phyloP scores from a whole-genome alignment of 257 asterid genomes.

The Rauvolfia tetraphylla region DNA sequence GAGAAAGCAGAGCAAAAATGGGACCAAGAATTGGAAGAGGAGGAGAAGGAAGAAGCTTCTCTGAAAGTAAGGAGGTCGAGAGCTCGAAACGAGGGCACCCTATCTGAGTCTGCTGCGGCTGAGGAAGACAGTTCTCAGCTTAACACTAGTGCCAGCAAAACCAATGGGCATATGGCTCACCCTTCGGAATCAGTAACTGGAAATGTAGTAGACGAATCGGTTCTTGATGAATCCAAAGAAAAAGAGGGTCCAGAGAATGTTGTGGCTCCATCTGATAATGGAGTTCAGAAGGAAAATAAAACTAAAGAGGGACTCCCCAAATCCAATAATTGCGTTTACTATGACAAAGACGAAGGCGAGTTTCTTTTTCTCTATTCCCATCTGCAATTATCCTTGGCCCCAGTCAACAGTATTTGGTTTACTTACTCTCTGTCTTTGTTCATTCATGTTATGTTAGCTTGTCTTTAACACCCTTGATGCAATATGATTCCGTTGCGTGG shows the following conservation, averaged over 20 bases:
- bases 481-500: slow-evolving; percentile 16
- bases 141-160: slow-evolving; percentile 17
- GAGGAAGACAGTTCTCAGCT: not conserved
- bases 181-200: slow-evolving; percentile 8
- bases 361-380: not conserved
- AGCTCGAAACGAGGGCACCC: slow-evolving; percentile 1
- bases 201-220: slow-evolving; percentile 29
- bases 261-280: slow-evolving; percentile 16
- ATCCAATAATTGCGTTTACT: slow-evolving; percentile 43
- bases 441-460: slow-evolving; percentile 4
- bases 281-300: slow-evolving; percentile 27
- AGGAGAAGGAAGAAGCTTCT: slow-evolving; percentile 34
- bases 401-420: not conserved
- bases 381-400: not conserved
- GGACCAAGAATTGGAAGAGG: slow-evolving; percentile 24
- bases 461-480: not conserved
- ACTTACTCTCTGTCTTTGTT: not conserved
- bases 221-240: slow-evolving; percentile 17
- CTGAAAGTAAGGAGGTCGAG: slow-evolving; percentile 42
- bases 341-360: slow-evolving; percentile 56
- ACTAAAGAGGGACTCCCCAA: slow-evolving; percentile 28
- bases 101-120: not conserved
- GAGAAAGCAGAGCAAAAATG: slow-evolving; percentile 39
- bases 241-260: slow-evolving; percentile 6
- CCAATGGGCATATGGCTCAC: slow-evolving; percentile 25